phyloP scores from a whole-genome alignment of 2,329 filamentous ascomycete genomes.

The Penicillium sp. region DNA sequence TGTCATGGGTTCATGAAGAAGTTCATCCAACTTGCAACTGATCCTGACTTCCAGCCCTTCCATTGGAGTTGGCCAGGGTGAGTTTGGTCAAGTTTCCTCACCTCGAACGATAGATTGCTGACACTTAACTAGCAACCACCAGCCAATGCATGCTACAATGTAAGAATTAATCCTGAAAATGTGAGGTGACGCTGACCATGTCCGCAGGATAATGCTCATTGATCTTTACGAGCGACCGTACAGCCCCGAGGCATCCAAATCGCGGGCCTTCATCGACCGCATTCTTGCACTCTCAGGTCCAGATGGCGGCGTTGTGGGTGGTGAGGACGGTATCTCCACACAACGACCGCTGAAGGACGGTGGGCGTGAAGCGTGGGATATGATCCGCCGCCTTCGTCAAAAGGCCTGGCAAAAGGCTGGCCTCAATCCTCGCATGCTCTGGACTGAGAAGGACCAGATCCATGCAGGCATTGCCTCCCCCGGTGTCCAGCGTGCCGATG shows the following conservation, averaged over 20 bases:
- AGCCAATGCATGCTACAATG: constrained; percentile 49
- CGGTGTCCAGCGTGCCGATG: constrained; percentile 10
- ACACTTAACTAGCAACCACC: constrained; percentile 36
- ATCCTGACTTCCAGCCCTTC: constrained; percentile 50
- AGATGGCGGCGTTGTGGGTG: constrained; percentile 48
- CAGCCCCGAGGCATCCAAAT: constrained; percentile 47
- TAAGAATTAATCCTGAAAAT: constrained; percentile 13
- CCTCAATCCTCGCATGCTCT: constrained; percentile 47
- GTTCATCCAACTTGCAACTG: constrained; percentile 49
- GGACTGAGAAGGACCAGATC: constrained; percentile 50
- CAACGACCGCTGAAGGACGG: constrained; percentile 49
- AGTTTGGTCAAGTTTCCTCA: constrained; percentile 2
- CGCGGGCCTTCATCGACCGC: constrained; percentile 49
- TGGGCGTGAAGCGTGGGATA: constrained; percentile 51
- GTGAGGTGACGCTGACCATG: constrained; percentile 3
- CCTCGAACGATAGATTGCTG: constrained; percentile 1
- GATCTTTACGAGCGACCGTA: constrained; percentile 50
- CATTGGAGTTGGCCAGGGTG: constrained; percentile 52
- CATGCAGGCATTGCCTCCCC: constrained; percentile 35
- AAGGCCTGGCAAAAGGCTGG: constrained; percentile 52
- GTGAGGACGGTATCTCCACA: constrained; percentile 46
- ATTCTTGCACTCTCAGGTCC: constrained; percentile 49
- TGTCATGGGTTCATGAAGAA: constrained; percentile 53
- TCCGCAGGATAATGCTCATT: constrained; percentile 48
- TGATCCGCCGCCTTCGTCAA: constrained; percentile 49